Evolutionary conservation across 495 filamentous ascomycete genomes (phyloP).

Genomic region (Parathielavia appendiculata): DNA sequence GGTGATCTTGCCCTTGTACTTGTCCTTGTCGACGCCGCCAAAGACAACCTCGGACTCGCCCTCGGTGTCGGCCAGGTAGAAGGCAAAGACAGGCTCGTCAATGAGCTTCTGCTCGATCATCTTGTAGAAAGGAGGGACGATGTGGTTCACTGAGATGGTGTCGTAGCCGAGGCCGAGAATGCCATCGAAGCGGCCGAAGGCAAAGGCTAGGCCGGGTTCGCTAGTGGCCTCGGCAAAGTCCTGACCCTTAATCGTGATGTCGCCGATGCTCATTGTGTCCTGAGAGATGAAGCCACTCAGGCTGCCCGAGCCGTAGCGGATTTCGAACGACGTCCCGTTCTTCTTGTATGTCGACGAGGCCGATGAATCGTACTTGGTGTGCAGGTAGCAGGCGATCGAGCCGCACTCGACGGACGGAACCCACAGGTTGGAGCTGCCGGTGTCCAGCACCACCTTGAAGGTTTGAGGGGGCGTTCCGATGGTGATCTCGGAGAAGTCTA

Average conservation of each 20-base stretch:
- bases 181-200: constrained; percentile 96
- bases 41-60: constrained; percentile 85
- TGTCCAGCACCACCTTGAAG: constrained; percentile 99
- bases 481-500: constrained; percentile 95
- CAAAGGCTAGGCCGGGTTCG: constrained; percentile 95
- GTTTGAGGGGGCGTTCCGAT: constrained; percentile 87
- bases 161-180: constrained; percentile 95
- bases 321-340: constrained; percentile 90
- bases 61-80: constrained; percentile 76
- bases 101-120: constrained; percentile 84
- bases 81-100: constrained; percentile 91
- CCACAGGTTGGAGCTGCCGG: constrained; percentile 98
- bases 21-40: constrained; percentile 80
- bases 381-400: constrained; percentile 97
- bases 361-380: constrained; percentile 91
- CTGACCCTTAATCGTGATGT: constrained; percentile 79
- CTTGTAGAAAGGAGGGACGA: constrained; percentile 92
- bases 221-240: constrained; percentile 91
- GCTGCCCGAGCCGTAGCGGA: constrained; percentile 92
- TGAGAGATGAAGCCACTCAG: constrained; percentile 91
- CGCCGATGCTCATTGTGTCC: constrained; percentile 81
- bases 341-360: constrained; percentile 86
- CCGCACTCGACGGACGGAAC: constrained; percentile 86
- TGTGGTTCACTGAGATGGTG: constrained; percentile 91
- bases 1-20: constrained; percentile 85